A percentile compares a stretch with the other conserved stretches of the same genome.
These are phyloP conservation scores for Cyclanthera cordifolia DNA, from an alignment of 306 rosid genomes.

Conservation along the genomic window DNA sequence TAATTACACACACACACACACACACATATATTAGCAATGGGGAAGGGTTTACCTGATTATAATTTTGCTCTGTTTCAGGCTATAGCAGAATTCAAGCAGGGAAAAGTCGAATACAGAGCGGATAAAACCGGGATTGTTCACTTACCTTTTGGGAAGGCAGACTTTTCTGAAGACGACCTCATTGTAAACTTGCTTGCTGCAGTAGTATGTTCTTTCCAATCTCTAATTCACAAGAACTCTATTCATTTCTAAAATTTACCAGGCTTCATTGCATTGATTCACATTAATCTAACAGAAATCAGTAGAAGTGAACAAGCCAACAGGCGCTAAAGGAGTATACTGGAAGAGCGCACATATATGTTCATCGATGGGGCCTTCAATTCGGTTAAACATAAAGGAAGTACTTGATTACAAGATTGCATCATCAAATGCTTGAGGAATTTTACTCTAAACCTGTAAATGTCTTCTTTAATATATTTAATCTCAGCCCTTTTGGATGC, in stretches of 20 bases:
- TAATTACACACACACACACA: too few relatives aligned
- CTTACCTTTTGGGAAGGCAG: slow-evolving; percentile 78
- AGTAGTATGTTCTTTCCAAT: slow-evolving; percentile 40
- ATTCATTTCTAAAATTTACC: not conserved
- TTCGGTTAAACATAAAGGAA: slow-evolving; percentile 69
- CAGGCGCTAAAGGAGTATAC: slow-evolving; percentile 58
- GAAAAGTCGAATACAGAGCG: slow-evolving; percentile 92
- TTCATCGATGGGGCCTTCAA: slow-evolving; percentile 96
- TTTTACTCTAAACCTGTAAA: slow-evolving; percentile 30
- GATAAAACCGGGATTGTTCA: slow-evolving; percentile 98
- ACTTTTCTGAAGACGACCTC: slow-evolving; percentile 84
- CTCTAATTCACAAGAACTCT: not conserved
- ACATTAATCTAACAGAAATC: slow-evolving; percentile 54
- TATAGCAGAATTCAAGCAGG: slow-evolving; percentile 92
- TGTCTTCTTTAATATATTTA: slow-evolving; percentile 27
- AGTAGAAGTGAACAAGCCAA: slow-evolving; percentile 43
- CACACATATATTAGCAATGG: not conserved
- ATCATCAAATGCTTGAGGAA: slow-evolving; percentile 37
- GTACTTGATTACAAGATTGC: slow-evolving; percentile 69
- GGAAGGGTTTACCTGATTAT: not conserved
- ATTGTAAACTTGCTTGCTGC: slow-evolving; percentile 68
- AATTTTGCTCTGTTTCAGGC: slow-evolving; percentile 39
- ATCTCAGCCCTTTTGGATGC: not conserved
- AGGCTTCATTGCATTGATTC: not conserved
- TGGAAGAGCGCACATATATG: slow-evolving; percentile 95